phyloP scores from a whole-genome alignment of 768 basidiomycete species.

The Boletus coccyginus region DNA sequence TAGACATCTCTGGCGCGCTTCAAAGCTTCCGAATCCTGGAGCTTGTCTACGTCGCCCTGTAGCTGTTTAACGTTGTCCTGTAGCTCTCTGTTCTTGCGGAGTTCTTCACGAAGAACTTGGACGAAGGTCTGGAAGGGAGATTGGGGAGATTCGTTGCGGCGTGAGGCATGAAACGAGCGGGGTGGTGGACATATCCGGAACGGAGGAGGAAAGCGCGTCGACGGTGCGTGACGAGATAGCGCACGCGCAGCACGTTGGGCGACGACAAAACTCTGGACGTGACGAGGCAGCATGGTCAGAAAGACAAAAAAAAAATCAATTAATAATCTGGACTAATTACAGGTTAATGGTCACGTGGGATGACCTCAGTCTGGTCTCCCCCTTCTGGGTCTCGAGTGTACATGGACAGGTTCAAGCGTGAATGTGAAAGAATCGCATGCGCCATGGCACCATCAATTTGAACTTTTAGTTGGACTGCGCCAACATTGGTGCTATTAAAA shows the following conservation, averaged over 20 bases:
- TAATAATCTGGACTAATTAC: background rate
- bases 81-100: constrained; percentile 89
- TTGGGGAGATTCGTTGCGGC: constrained; percentile 67
- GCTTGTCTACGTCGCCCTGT: constrained; percentile 95
- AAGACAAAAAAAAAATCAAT: constrained; percentile 10
- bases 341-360: constrained; percentile 8
- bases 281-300: constrained; percentile 45
- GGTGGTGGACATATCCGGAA: constrained; percentile 30
- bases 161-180: constrained; percentile 59
- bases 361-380: background rate
- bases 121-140: constrained; percentile 97
- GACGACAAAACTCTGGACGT: constrained; percentile 39
- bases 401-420: too few relatives aligned
- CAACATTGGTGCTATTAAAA: constrained; percentile 1
- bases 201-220: constrained; percentile 18
- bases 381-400: background rate
- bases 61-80: constrained; percentile 97
- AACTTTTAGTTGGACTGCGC: background rate
- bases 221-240: constrained; percentile 10
- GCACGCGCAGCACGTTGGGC: constrained; percentile 27
- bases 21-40: constrained; percentile 97
- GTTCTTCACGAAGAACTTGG: constrained; percentile 87
- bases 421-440: background rate
- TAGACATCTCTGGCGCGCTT: constrained; percentile 88
- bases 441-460: too few relatives aligned